These are phyloP conservation scores for Ustilago sp. DNA, from an alignment of 1,284 basidiomycete genomes.

Conservation along the genomic window DNA sequence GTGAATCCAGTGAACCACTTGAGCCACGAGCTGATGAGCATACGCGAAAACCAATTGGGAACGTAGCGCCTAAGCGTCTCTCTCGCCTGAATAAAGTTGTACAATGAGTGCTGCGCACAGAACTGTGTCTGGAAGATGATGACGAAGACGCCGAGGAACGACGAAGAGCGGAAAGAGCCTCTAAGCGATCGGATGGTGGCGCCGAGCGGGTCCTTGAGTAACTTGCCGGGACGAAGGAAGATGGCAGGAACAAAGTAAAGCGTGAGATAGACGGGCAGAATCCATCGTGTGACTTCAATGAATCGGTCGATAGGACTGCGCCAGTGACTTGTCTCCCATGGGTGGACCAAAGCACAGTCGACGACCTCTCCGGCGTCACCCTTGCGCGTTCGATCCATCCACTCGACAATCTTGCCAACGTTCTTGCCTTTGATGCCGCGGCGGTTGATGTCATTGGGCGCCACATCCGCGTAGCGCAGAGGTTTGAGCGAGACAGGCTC, in stretches of 20 bases:
- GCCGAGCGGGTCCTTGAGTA: constrained; percentile 59
- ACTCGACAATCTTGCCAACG: constrained; percentile 56
- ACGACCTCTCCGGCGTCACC: constrained; percentile 46
- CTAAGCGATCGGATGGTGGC: constrained; percentile 73
- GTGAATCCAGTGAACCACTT: constrained; percentile 80
- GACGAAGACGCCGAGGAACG: constrained; percentile 88
- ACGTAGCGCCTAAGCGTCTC: constrained; percentile 28
- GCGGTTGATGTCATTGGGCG: constrained; percentile 50
- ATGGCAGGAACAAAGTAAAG: constrained; percentile 84
- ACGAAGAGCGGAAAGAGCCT: constrained; percentile 85
- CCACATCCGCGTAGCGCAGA: constrained; percentile 53
- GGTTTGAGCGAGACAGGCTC: constrained; percentile 55
- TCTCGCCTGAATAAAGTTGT: constrained; percentile 67
- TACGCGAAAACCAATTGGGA: constrained; percentile 73
- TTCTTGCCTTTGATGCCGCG: constrained; percentile 62
- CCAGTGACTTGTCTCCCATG: constrained; percentile 79
- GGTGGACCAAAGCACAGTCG: constrained; percentile 77
- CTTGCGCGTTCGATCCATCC: constrained; percentile 49
- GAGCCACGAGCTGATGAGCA: constrained; percentile 77
- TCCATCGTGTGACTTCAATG: constrained; percentile 85
- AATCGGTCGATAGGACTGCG: constrained; percentile 80
- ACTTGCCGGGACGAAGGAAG: constrained; percentile 64
- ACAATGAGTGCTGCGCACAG: constrained; percentile 79
- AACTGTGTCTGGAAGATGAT: constrained; percentile 86
- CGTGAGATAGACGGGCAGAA: constrained; percentile 81